Evolutionary conservation across 108 stramenopile genomes (phyloP), one percentile per base, ranked within the genome.

Genomic region (Fistulifera pelliculosa): DNA sequence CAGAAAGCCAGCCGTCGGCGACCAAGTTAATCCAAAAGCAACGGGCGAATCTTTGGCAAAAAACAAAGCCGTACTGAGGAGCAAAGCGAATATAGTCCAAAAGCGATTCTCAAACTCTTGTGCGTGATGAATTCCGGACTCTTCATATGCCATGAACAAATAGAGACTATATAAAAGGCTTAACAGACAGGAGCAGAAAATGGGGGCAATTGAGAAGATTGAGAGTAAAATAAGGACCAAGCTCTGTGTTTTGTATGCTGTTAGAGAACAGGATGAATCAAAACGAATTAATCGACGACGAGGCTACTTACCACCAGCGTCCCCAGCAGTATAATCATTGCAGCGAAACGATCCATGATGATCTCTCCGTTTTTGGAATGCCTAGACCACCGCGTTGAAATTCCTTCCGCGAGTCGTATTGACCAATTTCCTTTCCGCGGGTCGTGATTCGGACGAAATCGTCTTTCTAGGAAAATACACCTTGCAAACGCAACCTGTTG

Each of bases 91-190:
- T 40, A 89, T 66, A 8, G 92, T 96, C 94, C 92, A 93, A 60
- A 96, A 96, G 54, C 92, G 68, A 66, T 96, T 96, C 62, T 96
- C 94, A 42, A 83, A 90, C 65, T 93, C 92, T 71, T 90, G 87
- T 11, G 92, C 87, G 55, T 87, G 81, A 54, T 93, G 87, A 15
- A 90, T 68, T 3, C 76, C 77, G 26, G 64, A 67, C 38, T 77
- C 70, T 68, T 93, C 92, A 66, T 93, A 82, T 16, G 83, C 79
- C 23, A 93, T 62, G 62, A 93, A 93, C 26, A 85, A 69, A 58
- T 83, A 84, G 10, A 93, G 55, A 18, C 76, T 79, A 64, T 87
- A 93, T 3, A 87, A 47, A 0, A 93, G 73, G 6, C 83, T 78
- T 0, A 77, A 53, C 40, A 87, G 43, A 61, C 82, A 81, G 23